phyloP scores from a whole-genome alignment of 805 yeast species.

The Saccharomyces cerevisiae region DNA sequence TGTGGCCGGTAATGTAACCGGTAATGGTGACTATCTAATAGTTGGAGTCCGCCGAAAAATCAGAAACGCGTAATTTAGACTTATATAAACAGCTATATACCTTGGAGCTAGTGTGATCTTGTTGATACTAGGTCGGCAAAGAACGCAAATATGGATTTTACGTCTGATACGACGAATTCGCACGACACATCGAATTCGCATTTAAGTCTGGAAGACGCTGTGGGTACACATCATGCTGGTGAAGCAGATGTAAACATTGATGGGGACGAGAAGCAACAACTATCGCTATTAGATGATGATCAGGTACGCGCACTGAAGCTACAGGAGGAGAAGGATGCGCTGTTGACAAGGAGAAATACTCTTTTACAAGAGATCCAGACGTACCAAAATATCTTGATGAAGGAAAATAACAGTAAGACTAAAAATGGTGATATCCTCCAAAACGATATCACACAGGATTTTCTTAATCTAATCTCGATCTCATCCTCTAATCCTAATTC shows the following conservation, averaged over 20 bases:
- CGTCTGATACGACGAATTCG: slow-evolving; percentile 14
- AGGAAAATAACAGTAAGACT: not conserved
- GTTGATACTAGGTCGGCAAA: not conserved
- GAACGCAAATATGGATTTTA: slow-evolving; percentile 20
- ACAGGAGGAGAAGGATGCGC: slow-evolving; percentile 15
- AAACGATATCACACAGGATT: slow-evolving; percentile 6
- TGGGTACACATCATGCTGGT: not conserved
- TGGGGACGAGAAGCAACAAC: slow-evolving; percentile 1
- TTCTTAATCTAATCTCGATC: slow-evolving; percentile 9
- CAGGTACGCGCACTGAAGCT: slow-evolving; percentile 11
- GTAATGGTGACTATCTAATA: not conserved
- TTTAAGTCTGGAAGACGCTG: not conserved
- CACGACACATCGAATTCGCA: not conserved
- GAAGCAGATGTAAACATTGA: not conserved
- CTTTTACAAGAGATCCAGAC: slow-evolving; percentile 13
- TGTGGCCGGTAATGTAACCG: not conserved
- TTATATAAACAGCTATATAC: not conserved
- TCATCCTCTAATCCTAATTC: slow-evolving; percentile 1
- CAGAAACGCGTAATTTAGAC: not conserved
- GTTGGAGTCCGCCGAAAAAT: not conserved
- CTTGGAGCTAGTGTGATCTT: not conserved
- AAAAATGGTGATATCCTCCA: slow-evolving; percentile 1
- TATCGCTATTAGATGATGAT: slow-evolving; percentile 7
- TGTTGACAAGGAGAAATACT: slow-evolving; percentile 13
- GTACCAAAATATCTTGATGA: slow-evolving; percentile 3